Percentiles rank a stretch among this genome's conserved stretches.
These are phyloP conservation scores for Oemleria cerasiformis DNA, from an alignment of 306 rosid genomes.

Conservation along the genomic window DNA sequence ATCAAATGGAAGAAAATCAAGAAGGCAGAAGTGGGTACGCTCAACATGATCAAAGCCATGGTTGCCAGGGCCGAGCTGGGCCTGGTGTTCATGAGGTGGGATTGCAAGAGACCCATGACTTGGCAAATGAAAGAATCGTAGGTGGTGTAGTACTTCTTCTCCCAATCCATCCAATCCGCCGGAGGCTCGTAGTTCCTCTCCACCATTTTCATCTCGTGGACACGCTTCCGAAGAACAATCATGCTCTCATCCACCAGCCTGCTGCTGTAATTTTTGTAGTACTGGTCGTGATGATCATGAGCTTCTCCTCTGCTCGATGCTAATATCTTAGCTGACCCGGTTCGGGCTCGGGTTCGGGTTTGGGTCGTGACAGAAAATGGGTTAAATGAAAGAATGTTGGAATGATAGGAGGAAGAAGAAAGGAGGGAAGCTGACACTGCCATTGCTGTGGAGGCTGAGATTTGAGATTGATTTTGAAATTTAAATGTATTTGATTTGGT, in stretches of 20 bases:
- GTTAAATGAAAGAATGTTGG: background rate
- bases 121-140: conserved; percentile 41
- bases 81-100: conserved; percentile 47
- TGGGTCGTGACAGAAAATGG: conserved; percentile 6
- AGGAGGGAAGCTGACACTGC: conserved; percentile 7
- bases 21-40: conserved; percentile 30
- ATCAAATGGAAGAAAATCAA: conserved; percentile 26
- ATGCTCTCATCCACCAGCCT: conserved; percentile 59
- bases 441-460: conserved; percentile 8
- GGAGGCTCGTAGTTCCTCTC: conserved; percentile 74
- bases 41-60: conserved; percentile 26
- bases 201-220: conserved; percentile 68
- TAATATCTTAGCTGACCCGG: background rate
- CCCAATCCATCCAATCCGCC: conserved; percentile 54
- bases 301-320: conserved; percentile 14
- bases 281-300: background rate
- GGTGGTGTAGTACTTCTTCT: conserved; percentile 39
- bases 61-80: conserved; percentile 42
- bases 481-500: background rate
- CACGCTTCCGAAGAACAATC: conserved; percentile 57
- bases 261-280: conserved; percentile 4
- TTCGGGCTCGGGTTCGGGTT: background rate
- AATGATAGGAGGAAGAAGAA: background rate
- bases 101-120: conserved; percentile 47
- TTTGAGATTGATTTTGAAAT: background rate